Evolutionary conservation across 441 rosid genomes (phyloP).

Genomic region (Erodium trifolium): DNA sequence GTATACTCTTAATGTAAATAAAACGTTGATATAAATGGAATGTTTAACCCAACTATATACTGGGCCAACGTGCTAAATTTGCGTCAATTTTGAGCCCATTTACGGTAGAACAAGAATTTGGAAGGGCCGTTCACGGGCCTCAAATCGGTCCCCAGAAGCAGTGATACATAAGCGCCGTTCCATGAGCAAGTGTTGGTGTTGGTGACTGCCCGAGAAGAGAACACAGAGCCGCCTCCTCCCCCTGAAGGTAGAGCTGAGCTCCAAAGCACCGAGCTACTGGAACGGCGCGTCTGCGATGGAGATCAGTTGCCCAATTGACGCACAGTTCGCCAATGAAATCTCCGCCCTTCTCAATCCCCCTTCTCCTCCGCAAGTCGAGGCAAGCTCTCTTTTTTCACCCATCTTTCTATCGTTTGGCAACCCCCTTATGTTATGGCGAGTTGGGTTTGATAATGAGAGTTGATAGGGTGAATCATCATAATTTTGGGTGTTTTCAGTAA

Average conservation of each 20-base stretch:
- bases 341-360: slow-evolving; percentile 57
- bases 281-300: slow-evolving; percentile 28
- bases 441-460: no score
- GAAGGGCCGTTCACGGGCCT: neutral
- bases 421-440: no score
- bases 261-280: neutral
- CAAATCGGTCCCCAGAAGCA: neutral
- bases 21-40: no score
- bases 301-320: slow-evolving; percentile 32
- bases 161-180: neutral
- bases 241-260: neutral
- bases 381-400: slow-evolving; percentile 9
- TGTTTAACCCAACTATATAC: no score
- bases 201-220: neutral
- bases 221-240: slow-evolving; percentile 1
- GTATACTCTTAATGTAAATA: no score
- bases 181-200: neutral
- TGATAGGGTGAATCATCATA: neutral
- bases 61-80: no score
- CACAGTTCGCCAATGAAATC: slow-evolving; percentile 39
- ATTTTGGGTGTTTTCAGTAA: neutral
- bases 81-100: no score
- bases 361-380: slow-evolving; percentile 53
- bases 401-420: neutral
- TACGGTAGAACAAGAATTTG: no score